These are phyloP conservation scores for Nemophila menziesii DNA, from an alignment of 257 asterid genomes.

Conservation along the genomic window DNA sequence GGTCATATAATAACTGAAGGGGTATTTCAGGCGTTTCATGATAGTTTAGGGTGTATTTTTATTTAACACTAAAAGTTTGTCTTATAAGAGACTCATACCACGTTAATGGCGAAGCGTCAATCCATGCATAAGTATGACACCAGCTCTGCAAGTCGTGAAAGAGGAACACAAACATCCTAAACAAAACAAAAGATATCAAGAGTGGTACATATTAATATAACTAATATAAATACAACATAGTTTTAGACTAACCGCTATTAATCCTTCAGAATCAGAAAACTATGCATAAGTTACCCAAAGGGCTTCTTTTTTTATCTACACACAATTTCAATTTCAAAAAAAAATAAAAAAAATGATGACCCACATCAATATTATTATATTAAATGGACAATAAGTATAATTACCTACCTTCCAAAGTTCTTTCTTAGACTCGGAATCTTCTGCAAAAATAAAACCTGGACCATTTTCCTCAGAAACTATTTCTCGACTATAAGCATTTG, in stretches of 20 bases:
- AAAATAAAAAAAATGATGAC: constrained; percentile 1
- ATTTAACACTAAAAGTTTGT: too few relatives aligned
- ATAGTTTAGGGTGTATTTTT: too few relatives aligned
- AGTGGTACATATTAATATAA: too few relatives aligned
- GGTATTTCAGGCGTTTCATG: too few relatives aligned
- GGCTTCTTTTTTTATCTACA: constrained; percentile 93
- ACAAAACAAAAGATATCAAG: too few relatives aligned
- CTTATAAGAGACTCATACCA: too few relatives aligned
- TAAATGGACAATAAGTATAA: too few relatives aligned
- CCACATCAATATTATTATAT: too few relatives aligned
- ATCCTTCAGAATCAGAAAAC: constrained; percentile 73
- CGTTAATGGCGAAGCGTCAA: constrained; percentile 64
- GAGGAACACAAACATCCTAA: constrained; percentile 95
- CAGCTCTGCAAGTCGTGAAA: constrained; percentile 76
- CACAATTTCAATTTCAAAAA: background rate
- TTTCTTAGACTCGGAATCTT: constrained; percentile 74
- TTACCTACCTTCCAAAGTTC: constrained; percentile 96
- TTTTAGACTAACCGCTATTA: constrained; percentile 75
- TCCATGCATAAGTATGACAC: constrained; percentile 70
- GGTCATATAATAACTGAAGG: too few relatives aligned
- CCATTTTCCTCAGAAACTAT: constrained; percentile 80
- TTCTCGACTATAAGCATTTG: constrained; percentile 80
- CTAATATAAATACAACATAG: too few relatives aligned
- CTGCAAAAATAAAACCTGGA: constrained; percentile 78
- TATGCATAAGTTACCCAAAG: constrained; percentile 97